Percentiles rank a stretch among this genome's conserved stretches.
These are phyloP conservation scores for Ogataea nonfermentans DNA, from an alignment of 805 yeast genomes.

Conservation along the genomic window DNA sequence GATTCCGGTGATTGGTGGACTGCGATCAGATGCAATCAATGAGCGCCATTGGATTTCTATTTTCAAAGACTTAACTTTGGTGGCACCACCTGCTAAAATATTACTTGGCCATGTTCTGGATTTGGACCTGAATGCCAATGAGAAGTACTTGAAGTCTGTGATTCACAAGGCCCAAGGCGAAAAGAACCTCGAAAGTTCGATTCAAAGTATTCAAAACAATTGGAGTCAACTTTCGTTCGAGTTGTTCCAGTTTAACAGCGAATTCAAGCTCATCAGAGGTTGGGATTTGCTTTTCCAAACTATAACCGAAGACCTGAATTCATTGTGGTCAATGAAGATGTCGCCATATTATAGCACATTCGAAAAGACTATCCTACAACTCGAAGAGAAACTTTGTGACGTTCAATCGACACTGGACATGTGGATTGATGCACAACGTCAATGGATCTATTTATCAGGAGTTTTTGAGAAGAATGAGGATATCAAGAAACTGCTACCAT, in stretches of 20 bases:
- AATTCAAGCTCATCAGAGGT: constrained; percentile 56
- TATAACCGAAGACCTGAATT: constrained; percentile 57
- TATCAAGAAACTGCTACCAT: constrained; percentile 60
- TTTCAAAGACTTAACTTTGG: constrained; percentile 31
- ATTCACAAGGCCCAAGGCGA: constrained; percentile 73
- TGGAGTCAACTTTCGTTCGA: constrained; percentile 61
- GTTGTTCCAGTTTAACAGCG: constrained; percentile 49
- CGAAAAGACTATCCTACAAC: constrained; percentile 51
- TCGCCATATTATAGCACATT: constrained; percentile 62
- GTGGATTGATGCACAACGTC: constrained; percentile 86
- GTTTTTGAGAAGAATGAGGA: constrained; percentile 63
- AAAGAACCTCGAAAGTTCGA: constrained; percentile 55
- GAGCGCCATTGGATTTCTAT: constrained; percentile 66
- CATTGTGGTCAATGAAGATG: constrained; percentile 65
- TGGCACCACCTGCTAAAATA: constrained; percentile 28
- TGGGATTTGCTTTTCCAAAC: constrained; percentile 65
- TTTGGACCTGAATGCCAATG: constrained; percentile 48
- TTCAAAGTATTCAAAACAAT: constrained; percentile 45
- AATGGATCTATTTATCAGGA: constrained; percentile 84
- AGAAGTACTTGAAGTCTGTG: constrained; percentile 43
- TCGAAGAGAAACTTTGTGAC: constrained; percentile 56
- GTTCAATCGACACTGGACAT: constrained; percentile 53
- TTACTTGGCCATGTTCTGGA: constrained; percentile 62
- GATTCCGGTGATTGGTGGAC: constrained; percentile 39
- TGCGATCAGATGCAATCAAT: constrained; percentile 57